These are phyloP conservation scores for Clavispora carvajalis DNA, from an alignment of 805 yeast species.

Conservation along the genomic window DNA sequence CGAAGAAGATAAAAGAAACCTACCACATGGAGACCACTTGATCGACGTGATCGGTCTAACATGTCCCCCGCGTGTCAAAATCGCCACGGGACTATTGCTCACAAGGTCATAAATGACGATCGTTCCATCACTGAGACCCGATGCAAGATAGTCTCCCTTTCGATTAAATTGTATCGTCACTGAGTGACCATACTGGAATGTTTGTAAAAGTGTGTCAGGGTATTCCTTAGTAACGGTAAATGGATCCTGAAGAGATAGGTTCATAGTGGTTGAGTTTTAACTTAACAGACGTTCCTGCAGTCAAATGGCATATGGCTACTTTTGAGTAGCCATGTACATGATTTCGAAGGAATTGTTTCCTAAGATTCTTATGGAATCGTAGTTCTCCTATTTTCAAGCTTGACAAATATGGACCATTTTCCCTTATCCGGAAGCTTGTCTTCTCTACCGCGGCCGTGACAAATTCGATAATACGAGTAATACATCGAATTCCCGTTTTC, in stretches of 20 bases:
- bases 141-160: slow-evolving; percentile 63
- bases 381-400: no score
- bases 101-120: slow-evolving; percentile 35
- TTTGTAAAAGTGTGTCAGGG: slow-evolving; percentile 77
- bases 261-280: slow-evolving; percentile 42
- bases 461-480: no score
- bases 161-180: slow-evolving; percentile 64
- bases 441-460: no score
- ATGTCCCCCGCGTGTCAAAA: slow-evolving; percentile 52
- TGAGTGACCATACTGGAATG: slow-evolving; percentile 60
- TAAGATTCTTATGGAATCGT: no score
- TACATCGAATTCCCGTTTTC: no score
- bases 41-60: slow-evolving; percentile 66
- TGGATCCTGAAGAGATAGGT: slow-evolving; percentile 80
- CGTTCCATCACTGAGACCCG: slow-evolving; percentile 14
- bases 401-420: no score
- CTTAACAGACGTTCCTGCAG: neutral
- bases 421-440: no score
- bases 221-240: slow-evolving; percentile 86
- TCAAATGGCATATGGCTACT: neutral
- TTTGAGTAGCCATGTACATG: no score
- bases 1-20: slow-evolving; percentile 62
- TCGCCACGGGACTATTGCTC: slow-evolving; percentile 51
- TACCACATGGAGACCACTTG: slow-evolving; percentile 70
- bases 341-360: no score